phyloP scores from a whole-genome alignment of 768 basidiomycete species.

The Termitomyces sp. region DNA sequence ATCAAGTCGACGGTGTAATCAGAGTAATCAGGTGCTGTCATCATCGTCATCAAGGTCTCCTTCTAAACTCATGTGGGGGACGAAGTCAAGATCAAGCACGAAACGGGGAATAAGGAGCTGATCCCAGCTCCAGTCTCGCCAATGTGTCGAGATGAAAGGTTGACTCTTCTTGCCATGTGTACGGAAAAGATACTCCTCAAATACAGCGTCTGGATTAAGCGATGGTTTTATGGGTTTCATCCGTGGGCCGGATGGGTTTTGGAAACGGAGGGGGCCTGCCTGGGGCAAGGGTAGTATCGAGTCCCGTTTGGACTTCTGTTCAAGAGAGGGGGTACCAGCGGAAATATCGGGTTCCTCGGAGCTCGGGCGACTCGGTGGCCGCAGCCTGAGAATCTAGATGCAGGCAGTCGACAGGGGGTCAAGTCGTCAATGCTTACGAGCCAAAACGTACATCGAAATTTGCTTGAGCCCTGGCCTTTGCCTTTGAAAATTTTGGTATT shows the following conservation, averaged over 20 bases:
- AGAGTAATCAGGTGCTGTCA: background rate
- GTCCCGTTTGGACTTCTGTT: background rate
- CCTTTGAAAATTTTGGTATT: slow-evolving; percentile 1
- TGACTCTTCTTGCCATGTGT: slow-evolving; percentile 25
- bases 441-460: slow-evolving; percentile 8
- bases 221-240: slow-evolving; percentile 1
- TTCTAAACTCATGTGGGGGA: background rate
- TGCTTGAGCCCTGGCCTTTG: background rate
- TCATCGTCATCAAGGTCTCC: background rate
- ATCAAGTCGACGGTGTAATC: background rate
- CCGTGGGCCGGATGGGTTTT: slow-evolving; percentile 4
- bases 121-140: slow-evolving; percentile 44
- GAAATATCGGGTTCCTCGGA: background rate
- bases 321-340: background rate
- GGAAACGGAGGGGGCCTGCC: background rate
- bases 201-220: slow-evolving; percentile 13
- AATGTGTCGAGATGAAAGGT: slow-evolving; percentile 18
- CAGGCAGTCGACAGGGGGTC: slow-evolving; percentile 1
- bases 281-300: background rate
- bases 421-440: slow-evolving; percentile 3
- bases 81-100: slow-evolving; percentile 4
- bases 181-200: slow-evolving; percentile 30
- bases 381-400: slow-evolving; percentile 2
- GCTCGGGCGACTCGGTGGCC: background rate
- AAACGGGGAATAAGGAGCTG: slow-evolving; percentile 34